Conservation (phyloP, 2,329 filamentous ascomycete genomes). For the Escovopsis sp. region DNA sequence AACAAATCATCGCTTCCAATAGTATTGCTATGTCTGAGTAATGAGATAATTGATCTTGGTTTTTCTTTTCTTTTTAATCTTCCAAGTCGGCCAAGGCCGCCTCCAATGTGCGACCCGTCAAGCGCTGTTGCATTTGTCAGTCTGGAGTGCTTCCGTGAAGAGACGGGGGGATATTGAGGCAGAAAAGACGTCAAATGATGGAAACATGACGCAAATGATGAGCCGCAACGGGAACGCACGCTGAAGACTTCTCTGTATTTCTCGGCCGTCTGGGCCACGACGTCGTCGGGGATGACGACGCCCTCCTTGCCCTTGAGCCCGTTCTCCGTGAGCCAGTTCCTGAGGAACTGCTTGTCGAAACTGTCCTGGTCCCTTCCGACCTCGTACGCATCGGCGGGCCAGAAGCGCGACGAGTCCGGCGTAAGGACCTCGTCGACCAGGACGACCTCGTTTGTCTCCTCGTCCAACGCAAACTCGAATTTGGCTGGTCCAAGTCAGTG, state of each 20-base stretch:
- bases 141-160: background rate
- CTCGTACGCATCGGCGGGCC: conserved; percentile 51
- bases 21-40: too few relatives aligned
- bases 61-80: background rate
- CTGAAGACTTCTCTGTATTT: conserved; percentile 64
- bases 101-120: conserved; percentile 7
- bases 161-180: background rate
- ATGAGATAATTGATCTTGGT: too few relatives aligned
- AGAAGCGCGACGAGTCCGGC: conserved; percentile 75
- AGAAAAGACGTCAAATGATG: background rate
- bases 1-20: too few relatives aligned
- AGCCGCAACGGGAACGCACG: conserved; percentile 1
- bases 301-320: conserved; percentile 42
- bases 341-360: conserved; percentile 76
- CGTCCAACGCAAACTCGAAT: conserved; percentile 36
- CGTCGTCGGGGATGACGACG: conserved; percentile 42
- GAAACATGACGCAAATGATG: background rate
- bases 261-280: conserved; percentile 52
- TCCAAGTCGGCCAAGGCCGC: conserved; percentile 5
- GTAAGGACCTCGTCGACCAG: conserved; percentile 72
- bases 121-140: background rate
- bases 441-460: conserved; percentile 24
- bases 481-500: conserved; percentile 4
- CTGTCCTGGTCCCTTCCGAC: conserved; percentile 63
- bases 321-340: conserved; percentile 64